Evolutionary conservation across 1,284 basidiomycete species (phyloP).

Genomic region (Cystobasidium pallidum): DNA sequence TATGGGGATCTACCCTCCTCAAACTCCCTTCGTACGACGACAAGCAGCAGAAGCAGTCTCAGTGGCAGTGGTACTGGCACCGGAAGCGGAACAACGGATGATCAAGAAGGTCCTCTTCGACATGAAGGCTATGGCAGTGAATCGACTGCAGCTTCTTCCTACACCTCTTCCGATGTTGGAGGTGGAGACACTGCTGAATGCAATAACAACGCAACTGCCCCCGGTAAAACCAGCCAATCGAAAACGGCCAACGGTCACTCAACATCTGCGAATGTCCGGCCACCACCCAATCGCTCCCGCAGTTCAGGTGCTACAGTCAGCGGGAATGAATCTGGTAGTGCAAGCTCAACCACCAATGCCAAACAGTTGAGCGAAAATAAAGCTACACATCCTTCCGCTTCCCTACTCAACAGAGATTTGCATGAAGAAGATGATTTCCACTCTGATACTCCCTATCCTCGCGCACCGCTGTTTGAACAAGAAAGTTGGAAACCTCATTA

Average conservation of each 20-base stretch:
- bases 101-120: neutral
- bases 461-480: constrained; percentile 50
- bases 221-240: too few relatives aligned
- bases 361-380: neutral
- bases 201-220: neutral
- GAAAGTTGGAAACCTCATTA: constrained; percentile 51
- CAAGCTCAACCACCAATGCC: neutral
- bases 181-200: neutral
- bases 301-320: neutral
- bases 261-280: neutral
- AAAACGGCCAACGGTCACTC: neutral
- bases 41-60: neutral
- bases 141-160: constrained; percentile 14
- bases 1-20: neutral
- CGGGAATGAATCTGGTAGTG: neutral
- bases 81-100: neutral
- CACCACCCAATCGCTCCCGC: neutral
- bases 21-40: neutral
- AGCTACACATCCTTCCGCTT: constrained; percentile 18
- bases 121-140: constrained; percentile 14
- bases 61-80: neutral
- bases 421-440: constrained; percentile 19
- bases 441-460: constrained; percentile 45
- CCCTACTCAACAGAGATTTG: neutral
- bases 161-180: neutral